Evolutionary conservation across 164 flowering plant genomes (phyloP).

Genomic region (Berberis thunbergii): DNA sequence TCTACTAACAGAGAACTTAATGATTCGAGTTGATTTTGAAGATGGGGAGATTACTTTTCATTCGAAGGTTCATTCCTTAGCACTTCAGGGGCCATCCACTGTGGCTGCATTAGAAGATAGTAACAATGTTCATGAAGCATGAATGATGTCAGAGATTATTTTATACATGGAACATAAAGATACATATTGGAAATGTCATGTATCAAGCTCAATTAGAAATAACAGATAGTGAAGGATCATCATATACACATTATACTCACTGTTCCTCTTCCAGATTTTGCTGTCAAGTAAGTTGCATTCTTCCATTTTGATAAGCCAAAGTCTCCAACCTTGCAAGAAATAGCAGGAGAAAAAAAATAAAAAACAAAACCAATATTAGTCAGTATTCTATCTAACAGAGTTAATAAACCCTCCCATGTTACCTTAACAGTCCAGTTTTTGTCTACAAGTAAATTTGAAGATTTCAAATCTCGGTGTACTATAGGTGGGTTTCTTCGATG

Average conservation of each 20-base stretch:
- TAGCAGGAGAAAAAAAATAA: not conserved
- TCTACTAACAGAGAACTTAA: no score
- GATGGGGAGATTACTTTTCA: constrained; percentile 51
- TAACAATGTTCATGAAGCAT: not conserved
- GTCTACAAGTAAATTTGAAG: constrained; percentile 81
- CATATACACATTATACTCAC: constrained; percentile 27
- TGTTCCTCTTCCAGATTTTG: constrained; percentile 78
- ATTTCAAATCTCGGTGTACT: constrained; percentile 78
- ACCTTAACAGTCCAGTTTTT: constrained; percentile 91
- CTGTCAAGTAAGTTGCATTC: constrained; percentile 48
- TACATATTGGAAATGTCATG: not conserved
- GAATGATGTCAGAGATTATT: not conserved
- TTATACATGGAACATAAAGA: not conserved
- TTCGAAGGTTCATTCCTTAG: constrained; percentile 91
- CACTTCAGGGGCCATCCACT: constrained; percentile 98
- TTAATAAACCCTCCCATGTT: constrained; percentile 3
- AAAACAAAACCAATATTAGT: not conserved
- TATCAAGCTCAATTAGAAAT: not conserved
- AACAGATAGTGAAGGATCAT: not conserved
- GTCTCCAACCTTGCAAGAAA: constrained; percentile 67
- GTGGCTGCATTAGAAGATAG: constrained; percentile 51
- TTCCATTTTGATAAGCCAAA: constrained; percentile 78
- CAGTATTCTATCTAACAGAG: not conserved
- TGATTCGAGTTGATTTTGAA: not conserved
- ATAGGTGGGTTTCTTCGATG: constrained; percentile 81